phyloP scores from a whole-genome alignment of 495 filamentous ascomycete genomes.

The Delitschia confertaspora region DNA sequence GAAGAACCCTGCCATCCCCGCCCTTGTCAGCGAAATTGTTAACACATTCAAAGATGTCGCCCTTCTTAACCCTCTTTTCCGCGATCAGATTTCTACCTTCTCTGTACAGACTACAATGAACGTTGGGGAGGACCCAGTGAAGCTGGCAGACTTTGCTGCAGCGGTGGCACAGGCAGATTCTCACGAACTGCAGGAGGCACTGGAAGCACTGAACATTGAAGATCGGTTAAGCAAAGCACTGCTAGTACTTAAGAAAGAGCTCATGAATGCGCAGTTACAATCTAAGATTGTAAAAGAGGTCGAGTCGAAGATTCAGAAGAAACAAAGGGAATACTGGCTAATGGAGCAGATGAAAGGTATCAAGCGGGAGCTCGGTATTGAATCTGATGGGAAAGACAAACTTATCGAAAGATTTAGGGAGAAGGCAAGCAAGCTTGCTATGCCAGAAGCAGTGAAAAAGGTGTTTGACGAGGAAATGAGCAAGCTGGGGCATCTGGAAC shows the following conservation, averaged over 20 bases:
- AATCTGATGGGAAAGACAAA: conserved; percentile 96
- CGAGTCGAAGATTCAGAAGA: conserved; percentile 93
- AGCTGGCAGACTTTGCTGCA: conserved; percentile 93
- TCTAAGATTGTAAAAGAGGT: conserved; percentile 98
- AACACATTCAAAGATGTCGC: conserved; percentile 98
- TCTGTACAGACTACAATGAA: conserved; percentile 92
- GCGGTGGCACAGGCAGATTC: conserved; percentile 87
- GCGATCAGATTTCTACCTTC: conserved; percentile 95
- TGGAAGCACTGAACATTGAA: conserved; percentile 80
- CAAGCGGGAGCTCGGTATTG: conserved; percentile 84
- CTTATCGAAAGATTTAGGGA: conserved; percentile 95
- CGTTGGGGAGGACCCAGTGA: conserved; percentile 86
- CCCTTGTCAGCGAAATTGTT: conserved; percentile 92
- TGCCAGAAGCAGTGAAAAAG: conserved; percentile 93
- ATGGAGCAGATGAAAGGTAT: conserved; percentile 99
- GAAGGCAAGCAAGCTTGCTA: conserved; percentile 85
- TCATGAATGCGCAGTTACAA: conserved; percentile 94
- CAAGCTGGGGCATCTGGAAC: conserved; percentile 85
- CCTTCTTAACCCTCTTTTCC: conserved; percentile 84
- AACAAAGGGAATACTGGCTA: conserved; percentile 96
- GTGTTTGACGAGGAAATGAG: conserved; percentile 98
- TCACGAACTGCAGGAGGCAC: conserved; percentile 86
- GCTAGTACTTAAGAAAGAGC: conserved; percentile 88
- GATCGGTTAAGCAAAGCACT: conserved; percentile 83
- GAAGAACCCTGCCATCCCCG: conserved; percentile 69